A percentile compares a stretch with the other conserved stretches of the same genome.
Conservation (phyloP, 768 basidiomycete genomes). For the Suillus weaverae region DNA sequence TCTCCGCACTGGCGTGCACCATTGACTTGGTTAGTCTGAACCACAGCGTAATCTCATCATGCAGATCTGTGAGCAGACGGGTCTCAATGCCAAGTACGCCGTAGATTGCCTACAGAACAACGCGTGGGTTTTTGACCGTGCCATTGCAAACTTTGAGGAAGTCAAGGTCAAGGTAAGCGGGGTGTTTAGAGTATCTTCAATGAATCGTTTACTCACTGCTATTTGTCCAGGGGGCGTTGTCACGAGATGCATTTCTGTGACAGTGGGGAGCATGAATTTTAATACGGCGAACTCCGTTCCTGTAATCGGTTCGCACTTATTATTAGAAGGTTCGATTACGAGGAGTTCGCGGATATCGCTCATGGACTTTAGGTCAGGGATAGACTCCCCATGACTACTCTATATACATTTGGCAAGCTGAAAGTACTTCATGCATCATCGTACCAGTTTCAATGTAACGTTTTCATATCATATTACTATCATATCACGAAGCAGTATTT, state of each 20-base stretch:
- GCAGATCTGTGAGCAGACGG: slow-evolving; percentile 70
- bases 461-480: slow-evolving; percentile 23
- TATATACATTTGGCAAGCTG: slow-evolving; percentile 18
- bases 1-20: slow-evolving; percentile 14
- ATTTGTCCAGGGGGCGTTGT: slow-evolving; percentile 43
- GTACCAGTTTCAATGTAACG: slow-evolving; percentile 25
- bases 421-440: slow-evolving; percentile 10
- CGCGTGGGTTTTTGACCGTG: slow-evolving; percentile 79
- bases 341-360: slow-evolving; percentile 1
- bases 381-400: background rate
- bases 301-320: slow-evolving; percentile 15
- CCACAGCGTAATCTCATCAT: slow-evolving; percentile 69
- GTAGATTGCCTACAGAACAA: slow-evolving; percentile 86
- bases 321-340: slow-evolving; percentile 13
- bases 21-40: slow-evolving; percentile 50
- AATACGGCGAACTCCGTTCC: background rate
- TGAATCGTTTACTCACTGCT: slow-evolving; percentile 23
- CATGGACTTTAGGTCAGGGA: slow-evolving; percentile 2
- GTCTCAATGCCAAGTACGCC: slow-evolving; percentile 76
- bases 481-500: slow-evolving; percentile 20
- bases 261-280: slow-evolving; percentile 19
- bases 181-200: background rate
- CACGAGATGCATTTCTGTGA: slow-evolving; percentile 57
- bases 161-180: slow-evolving; percentile 82
- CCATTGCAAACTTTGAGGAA: slow-evolving; percentile 82